phyloP scores from a whole-genome alignment of 2,329 filamentous ascomycete genomes.

The Huntiella moniliformis region DNA sequence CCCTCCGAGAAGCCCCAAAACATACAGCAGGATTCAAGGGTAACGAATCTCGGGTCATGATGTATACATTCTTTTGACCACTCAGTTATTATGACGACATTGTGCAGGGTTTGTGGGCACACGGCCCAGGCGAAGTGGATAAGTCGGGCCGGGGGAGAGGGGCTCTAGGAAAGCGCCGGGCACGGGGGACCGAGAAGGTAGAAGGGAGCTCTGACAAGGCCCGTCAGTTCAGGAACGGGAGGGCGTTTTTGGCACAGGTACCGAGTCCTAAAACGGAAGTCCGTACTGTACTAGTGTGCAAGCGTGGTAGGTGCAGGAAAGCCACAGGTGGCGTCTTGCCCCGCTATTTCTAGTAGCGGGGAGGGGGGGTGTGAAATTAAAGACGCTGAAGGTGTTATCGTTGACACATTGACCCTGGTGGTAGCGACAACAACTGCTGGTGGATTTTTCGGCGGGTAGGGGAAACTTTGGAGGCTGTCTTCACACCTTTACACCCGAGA shows the following conservation, averaged over 20 bases:
- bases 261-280: background rate
- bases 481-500: conserved; percentile 4
- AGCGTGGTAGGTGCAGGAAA: background rate
- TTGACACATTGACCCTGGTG: conserved; percentile 10
- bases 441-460: conserved; percentile 6
- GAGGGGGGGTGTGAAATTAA: conserved; percentile 1
- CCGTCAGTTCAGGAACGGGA: conserved; percentile 10
- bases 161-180: conserved; percentile 6
- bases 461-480: conserved; percentile 1
- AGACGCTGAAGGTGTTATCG: conserved; percentile 1
- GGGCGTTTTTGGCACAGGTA: conserved; percentile 6
- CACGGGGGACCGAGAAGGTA: conserved; percentile 10
- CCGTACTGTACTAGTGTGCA: background rate
- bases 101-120: conserved; percentile 8
- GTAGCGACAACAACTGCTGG: background rate
- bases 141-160: conserved; percentile 11
- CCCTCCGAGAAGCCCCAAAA: conserved; percentile 8
- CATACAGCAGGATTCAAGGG: conserved; percentile 7
- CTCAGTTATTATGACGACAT: conserved; percentile 7
- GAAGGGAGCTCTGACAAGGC: background rate
- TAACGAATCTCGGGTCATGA: background rate
- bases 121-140: conserved; percentile 11
- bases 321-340: conserved; percentile 10
- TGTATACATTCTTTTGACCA: conserved; percentile 10
- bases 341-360: background rate